Evolutionary conservation across 805 yeast species (phyloP), one percentile per base, ranked within the genome.

Genomic region (Ogataea polymorpha): DNA sequence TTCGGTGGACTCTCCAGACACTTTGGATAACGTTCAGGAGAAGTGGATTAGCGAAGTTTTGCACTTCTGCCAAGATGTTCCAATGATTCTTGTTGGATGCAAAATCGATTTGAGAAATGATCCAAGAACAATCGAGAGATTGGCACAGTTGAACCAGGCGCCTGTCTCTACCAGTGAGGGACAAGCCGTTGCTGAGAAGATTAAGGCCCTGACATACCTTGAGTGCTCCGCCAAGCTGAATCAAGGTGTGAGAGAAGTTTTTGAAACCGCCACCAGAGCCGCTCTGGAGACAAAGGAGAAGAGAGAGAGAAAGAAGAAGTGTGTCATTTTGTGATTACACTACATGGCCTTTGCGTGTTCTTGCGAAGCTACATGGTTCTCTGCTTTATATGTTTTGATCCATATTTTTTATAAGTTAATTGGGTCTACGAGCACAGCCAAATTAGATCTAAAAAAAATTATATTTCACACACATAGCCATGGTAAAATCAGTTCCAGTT

Each of bases 211-310:
- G 50, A 79, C 81, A 63, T 88, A 88, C 66, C 75, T 86, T 59
- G 96, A 88, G 72, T 88, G 96, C 74, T 87, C 96, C 38, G 96
- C 96, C 26, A 85, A 83, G 70, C 80, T 87, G 53, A 89, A 89
- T 59, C 83, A 82, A 65, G 95, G 95, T 68, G 96, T 88, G 45
- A 82, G 87, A 65, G 95, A 87, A 65, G 96, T 89, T 44, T 88
- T 88, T 61, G 95, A 86, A 70, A 80, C 86, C 53, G 96, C 96
- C 24, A 87, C 96, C 17, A 78, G 96, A 65, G 96, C 96, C 42
- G 86, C 96, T 14, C 76, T 88, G 56, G 77, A 75, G 71, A 78
- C 80, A 42, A 78, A 81, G 65, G 77, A 72, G 58, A 63, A 64
- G 66, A 63, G 67, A 66, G 70, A 65, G 59, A 75, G 75, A 60